Evolutionary conservation across 2,329 filamentous ascomycete species (phyloP), one percentile per base, ranked within the genome.

Genomic region (Alternaria novae-zelandiae): DNA sequence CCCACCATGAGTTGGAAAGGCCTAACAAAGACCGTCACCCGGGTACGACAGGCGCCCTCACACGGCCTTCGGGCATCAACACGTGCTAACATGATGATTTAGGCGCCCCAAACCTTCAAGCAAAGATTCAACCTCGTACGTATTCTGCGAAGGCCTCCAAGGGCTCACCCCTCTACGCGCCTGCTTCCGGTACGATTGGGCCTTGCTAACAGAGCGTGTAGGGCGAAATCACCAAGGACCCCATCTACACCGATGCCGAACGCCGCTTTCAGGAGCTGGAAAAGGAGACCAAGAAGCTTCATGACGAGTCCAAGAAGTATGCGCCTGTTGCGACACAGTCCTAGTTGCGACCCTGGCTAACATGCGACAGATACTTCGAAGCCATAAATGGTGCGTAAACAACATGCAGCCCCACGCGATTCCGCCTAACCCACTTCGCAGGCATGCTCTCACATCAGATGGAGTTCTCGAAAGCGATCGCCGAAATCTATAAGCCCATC

Each of bases 401-500:
- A 28, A 25, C 36, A 54, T 49, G 32, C 53, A 30, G 25, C 9
- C 56, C 30, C 26, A 32, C 45, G 10, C 13, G 9, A n/a, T 45
- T 15, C 6, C 57, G 51, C 51, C 70, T 75, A 69, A 78, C 67
- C n/a, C 30, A 13, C 12, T 28, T 41, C 54, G 20, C 67, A 89
- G 87, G 91, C 85, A 99, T 99, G 96, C 88, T 99, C 75, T 88
- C 86, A 78, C 94, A 98, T 83, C 96, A 99, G 84, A 98, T 99
- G 82, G 95, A 97, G 79, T 99, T 99, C 84, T 97, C 95, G 73
- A 89, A 97, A 83, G 93, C 94, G 70, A 95, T 97, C 85, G 91
- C 91, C 68, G 96, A 99, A 81, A 91, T 99, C 75, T 99, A 99
- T 86, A 97, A 97, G 80, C 96, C 96, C 71, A 99, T 99, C 74